Base-by-base conservation (phyloP, 176 grass and related monocot species). In the Saccharum officinarum region DNA sequence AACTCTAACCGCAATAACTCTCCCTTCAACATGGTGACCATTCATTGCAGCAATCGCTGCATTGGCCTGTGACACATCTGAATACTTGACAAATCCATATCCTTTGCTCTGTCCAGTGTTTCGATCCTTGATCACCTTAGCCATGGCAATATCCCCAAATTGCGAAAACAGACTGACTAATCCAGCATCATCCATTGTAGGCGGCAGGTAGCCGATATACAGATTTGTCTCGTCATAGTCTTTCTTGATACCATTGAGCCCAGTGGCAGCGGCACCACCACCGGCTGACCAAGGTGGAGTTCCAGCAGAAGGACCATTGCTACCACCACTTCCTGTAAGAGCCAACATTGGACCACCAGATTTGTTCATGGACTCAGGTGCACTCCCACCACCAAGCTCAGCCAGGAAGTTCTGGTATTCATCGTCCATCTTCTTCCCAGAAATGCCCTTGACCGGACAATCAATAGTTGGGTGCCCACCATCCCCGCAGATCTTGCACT, bases 351-450 rank as follows among this genome's bases (percentile, higher is more conserved):
- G 66, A 45, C 90, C 90, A 50, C 83, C 79, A 71, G 85, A 82
- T 68, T 91, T 99, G 15, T 83, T 99, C 80, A 91, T 73, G 0
- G 92, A 94, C 79, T 99, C 97, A n/a, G 97, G 97, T 33, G 78
- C 97, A 18, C 89, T 95, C 5, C 92, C 92, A 62, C 97, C 93
- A 86, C 97, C 97, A 84, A 99, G 90, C 86, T 99, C 97, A 33
- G 94, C 94, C 15, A 96, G 85, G 84, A 96, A 99, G 77, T 99
- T 99, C 84, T 96, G 92, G 81, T 99, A 99, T 63, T 99, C 97
- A 42, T 96, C 97, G 18, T 99, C 97, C 97, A 99, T 99, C 86
- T 94, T 99, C 81, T 99, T 99, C 57, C 88, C 94, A 10, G 90
- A 46, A 16, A 84, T 93, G 40, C 97, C 94, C 76, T 96, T 96